phyloP scores from a whole-genome alignment of 2,329 filamentous ascomycete genomes.

The Aspergillus niger region DNA sequence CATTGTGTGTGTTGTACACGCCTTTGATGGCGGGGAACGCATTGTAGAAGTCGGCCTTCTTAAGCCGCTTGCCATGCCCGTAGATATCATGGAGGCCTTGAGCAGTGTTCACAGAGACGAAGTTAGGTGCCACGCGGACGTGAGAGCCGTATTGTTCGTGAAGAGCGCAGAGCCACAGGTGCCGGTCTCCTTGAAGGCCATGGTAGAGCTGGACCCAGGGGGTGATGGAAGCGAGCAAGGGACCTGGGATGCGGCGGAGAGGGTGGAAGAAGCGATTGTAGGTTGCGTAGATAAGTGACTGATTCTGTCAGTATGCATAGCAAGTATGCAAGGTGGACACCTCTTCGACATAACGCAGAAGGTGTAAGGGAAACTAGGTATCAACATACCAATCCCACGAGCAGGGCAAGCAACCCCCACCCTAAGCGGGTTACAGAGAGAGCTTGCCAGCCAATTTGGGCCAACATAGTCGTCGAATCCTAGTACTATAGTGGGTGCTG shows the following conservation, averaged over 20 bases:
- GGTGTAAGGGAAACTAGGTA: not conserved
- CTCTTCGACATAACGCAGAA: not conserved
- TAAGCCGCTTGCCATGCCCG: constrained; percentile 42
- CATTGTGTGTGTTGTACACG: constrained; percentile 71
- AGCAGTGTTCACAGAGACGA: constrained; percentile 73
- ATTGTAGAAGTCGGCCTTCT: constrained; percentile 71
- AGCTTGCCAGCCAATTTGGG: constrained; percentile 10
- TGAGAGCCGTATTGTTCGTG: constrained; percentile 69
- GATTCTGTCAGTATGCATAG: not conserved
- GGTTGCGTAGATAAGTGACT: constrained; percentile 24
- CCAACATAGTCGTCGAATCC: constrained; percentile 1
- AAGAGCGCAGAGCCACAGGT: constrained; percentile 70
- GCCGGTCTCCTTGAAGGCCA: constrained; percentile 72
- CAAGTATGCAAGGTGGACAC: not conserved
- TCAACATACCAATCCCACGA: constrained; percentile 7
- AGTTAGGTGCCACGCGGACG: constrained; percentile 78
- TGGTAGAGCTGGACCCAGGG: constrained; percentile 68
- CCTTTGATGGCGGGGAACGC: constrained; percentile 67
- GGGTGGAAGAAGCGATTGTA: constrained; percentile 43
- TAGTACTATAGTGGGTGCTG: not conserved
- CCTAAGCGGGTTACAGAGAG: not conserved
- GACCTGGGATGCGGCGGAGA: constrained; percentile 35
- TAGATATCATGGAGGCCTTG: constrained; percentile 54
- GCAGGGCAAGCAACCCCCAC: not conserved
- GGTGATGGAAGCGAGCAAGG: constrained; percentile 33